Evolutionary conservation across 148 eudicot species (phyloP).

Genomic region (Chenopodium formosanum): DNA sequence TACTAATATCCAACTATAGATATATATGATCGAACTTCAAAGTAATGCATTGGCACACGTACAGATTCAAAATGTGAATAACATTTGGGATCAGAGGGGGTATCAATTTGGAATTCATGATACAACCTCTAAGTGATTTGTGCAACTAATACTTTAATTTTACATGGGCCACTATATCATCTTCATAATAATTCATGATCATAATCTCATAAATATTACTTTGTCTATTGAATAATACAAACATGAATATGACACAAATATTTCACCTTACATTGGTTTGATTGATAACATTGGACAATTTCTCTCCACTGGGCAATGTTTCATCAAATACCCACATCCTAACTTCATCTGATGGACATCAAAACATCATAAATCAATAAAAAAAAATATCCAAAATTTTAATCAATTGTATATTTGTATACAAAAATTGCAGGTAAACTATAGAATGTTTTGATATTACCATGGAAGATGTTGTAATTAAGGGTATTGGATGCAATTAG

Average conservation of each 20-base stretch:
- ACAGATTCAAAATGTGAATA: no score
- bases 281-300: conserved; percentile 72
- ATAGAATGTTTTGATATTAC: conserved; percentile 26
- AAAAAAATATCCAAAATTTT: neutral
- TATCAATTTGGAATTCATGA: no score
- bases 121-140: neutral
- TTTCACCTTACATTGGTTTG: conserved; percentile 61
- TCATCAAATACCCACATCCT: conserved; percentile 98
- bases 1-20: no score
- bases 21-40: no score
- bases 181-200: no score
- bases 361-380: conserved; percentile 16
- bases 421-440: neutral
- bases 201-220: no score
- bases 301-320: conserved; percentile 67
- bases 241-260: neutral
- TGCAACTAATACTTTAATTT: no score
- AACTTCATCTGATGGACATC: conserved; percentile 73
- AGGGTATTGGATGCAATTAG: conserved; percentile 87
- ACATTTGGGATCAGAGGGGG: no score
- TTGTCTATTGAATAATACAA: no score
- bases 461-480: conserved; percentile 52
- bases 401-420: neutral
- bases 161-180: no score
- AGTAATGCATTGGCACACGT: no score